phyloP scores from a whole-genome alignment of 345 rosid species.

The Mallotus nudiflorus region DNA sequence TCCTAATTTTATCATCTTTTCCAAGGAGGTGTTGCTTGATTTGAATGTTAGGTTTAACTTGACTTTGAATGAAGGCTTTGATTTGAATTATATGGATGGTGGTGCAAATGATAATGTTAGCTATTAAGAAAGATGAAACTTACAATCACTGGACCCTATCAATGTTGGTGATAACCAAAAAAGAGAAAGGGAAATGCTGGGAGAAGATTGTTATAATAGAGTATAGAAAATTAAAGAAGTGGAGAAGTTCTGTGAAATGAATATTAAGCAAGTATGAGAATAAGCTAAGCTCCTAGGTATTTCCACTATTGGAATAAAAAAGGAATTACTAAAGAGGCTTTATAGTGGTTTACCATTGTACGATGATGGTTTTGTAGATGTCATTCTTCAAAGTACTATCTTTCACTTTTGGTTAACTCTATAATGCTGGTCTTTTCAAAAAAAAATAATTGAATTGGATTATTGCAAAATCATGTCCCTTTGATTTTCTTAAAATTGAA shows the following conservation, averaged over 20 bases:
- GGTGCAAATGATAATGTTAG: conserved; percentile 65
- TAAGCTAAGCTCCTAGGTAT: conserved; percentile 58
- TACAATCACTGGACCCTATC: conserved; percentile 18
- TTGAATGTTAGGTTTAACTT: too few relatives aligned
- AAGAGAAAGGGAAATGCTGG: conserved; percentile 44
- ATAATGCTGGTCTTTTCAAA: too few relatives aligned
- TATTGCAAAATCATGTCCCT: too few relatives aligned
- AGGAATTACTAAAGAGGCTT: conserved; percentile 61
- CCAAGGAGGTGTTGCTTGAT: too few relatives aligned
- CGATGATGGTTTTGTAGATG: conserved; percentile 14
- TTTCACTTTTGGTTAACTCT: too few relatives aligned
- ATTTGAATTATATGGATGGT: too few relatives aligned
- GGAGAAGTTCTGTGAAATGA: conserved; percentile 55
- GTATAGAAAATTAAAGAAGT: conserved; percentile 43
- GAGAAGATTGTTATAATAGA: neutral
- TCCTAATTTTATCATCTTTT: too few relatives aligned
- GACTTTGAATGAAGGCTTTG: too few relatives aligned
- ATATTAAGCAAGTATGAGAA: conserved; percentile 66
- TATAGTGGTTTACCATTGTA: conserved; percentile 34
- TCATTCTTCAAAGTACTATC: conserved; percentile 28
- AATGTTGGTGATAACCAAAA: conserved; percentile 26
- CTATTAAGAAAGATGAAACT: conserved; percentile 42
- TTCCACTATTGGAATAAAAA: conserved; percentile 58
- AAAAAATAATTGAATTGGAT: too few relatives aligned
- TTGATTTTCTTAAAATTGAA: too few relatives aligned